phyloP scores from a whole-genome alignment of 305 asterid genomes.

The Stenogyne calaminthoides region DNA sequence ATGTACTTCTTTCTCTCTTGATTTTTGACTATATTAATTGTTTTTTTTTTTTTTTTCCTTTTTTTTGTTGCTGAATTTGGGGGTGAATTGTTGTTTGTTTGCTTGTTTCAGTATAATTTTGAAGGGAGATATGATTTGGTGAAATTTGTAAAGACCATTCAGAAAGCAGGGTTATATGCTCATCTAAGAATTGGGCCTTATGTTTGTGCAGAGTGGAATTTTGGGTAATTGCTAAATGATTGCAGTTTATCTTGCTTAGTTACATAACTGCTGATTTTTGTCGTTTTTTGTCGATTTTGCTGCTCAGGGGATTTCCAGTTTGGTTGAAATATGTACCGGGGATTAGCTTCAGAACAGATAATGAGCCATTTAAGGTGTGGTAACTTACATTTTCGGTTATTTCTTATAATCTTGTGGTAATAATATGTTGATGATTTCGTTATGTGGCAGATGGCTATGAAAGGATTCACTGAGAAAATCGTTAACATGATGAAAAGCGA shows the following conservation, averaged over 20 bases:
- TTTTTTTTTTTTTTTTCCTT: neutral
- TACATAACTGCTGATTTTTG: neutral
- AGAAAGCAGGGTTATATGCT: conserved; percentile 93
- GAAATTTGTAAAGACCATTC: conserved; percentile 78
- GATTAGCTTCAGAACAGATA: conserved; percentile 94
- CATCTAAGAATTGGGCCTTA: conserved; percentile 93
- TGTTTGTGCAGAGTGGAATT: conserved; percentile 99
- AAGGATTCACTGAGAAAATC: conserved; percentile 82
- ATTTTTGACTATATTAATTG: neutral
- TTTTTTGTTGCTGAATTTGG: neutral
- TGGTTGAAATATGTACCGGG: conserved; percentile 96
- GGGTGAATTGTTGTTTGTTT: conserved; percentile 19
- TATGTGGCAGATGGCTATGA: conserved; percentile 74
- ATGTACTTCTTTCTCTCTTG: conserved; percentile 50
- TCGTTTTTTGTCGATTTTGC: neutral
- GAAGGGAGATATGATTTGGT: conserved; percentile 92
- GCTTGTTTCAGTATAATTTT: conserved; percentile 67
- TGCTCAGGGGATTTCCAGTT: conserved; percentile 90
- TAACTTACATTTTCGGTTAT: neutral
- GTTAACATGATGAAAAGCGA: conserved; percentile 84
- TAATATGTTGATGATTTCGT: conserved; percentile 18
- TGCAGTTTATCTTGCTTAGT: conserved; percentile 9
- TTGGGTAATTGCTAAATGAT: conserved; percentile 54
- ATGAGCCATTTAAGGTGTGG: conserved; percentile 92
- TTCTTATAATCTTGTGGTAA: neutral